A percentile compares a stretch with the other conserved stretches of the same genome.
These are phyloP conservation scores for Tylopilus sp. DNA, from an alignment of 1,284 basidiomycete genomes.

Conservation along the genomic window DNA sequence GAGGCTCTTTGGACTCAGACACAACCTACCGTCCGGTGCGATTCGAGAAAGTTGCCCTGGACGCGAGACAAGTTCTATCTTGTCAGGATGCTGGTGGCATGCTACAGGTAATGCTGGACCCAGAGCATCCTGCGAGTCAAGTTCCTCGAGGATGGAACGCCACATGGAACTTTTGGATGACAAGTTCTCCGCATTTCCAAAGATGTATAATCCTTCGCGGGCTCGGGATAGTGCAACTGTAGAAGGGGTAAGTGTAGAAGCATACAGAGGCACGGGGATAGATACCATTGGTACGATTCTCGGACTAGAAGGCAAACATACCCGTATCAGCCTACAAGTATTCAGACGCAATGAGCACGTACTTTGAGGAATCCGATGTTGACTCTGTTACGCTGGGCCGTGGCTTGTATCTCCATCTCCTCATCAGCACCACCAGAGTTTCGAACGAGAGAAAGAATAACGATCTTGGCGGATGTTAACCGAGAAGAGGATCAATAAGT, in stretches of 20 bases:
- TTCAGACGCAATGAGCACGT: background rate
- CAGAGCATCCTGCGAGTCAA: slow-evolving; percentile 59
- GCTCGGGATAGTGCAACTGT: slow-evolving; percentile 82
- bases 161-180: slow-evolving; percentile 67
- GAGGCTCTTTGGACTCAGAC: background rate
- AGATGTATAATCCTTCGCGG: slow-evolving; percentile 75
- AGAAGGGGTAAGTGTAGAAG: background rate
- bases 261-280: background rate
- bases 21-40: slow-evolving; percentile 66
- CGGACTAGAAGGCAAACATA: slow-evolving; percentile 50
- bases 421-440: slow-evolving; percentile 65
- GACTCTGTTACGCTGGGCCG: slow-evolving; percentile 36
- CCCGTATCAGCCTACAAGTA: background rate
- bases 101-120: slow-evolving; percentile 64
- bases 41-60: slow-evolving; percentile 64
- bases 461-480: slow-evolving; percentile 50
- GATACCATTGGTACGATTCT: slow-evolving; percentile 67
- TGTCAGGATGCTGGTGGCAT: slow-evolving; percentile 68
- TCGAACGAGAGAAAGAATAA: slow-evolving; percentile 78
- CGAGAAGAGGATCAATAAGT: background rate
- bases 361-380: slow-evolving; percentile 83
- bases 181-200: slow-evolving; percentile 72
- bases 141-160: slow-evolving; percentile 65
- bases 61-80: slow-evolving; percentile 51
- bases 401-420: slow-evolving; percentile 34